These are phyloP conservation scores for Aspergillus biplanus DNA, from an alignment of 495 filamentous ascomycete genomes.

Conservation along the genomic window DNA sequence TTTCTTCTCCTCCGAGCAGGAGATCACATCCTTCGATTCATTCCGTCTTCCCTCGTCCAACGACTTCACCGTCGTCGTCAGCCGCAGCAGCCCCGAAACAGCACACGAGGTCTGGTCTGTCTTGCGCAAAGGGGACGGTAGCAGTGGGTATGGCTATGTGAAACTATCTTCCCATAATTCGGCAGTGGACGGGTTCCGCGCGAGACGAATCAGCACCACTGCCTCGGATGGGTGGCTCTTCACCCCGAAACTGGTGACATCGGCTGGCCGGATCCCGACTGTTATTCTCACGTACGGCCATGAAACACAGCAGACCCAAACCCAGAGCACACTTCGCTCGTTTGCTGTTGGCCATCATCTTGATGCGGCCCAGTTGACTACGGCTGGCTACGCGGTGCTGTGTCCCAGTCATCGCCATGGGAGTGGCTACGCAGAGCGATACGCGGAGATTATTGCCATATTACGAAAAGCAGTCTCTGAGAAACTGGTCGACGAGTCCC, in stretches of 20 bases:
- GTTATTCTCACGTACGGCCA: conserved; percentile 4
- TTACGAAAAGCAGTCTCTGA: conserved; percentile 6
- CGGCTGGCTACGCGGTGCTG: conserved; percentile 7
- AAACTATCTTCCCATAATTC: conserved; percentile 14
- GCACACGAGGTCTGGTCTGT: conserved; percentile 14
- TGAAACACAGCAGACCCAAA: not conserved
- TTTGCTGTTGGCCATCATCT: conserved; percentile 9
- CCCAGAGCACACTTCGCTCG: not conserved
- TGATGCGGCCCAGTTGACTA: conserved; percentile 10
- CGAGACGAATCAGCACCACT: conserved; percentile 1
- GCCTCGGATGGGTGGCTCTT: conserved; percentile 11
- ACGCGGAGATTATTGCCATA: conserved; percentile 2
- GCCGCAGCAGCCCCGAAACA: conserved; percentile 6
- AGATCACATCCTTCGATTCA: conserved; percentile 12
- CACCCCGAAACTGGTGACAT: not conserved
- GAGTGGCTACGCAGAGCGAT: not conserved
- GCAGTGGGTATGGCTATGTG: not conserved
- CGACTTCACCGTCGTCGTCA: conserved; percentile 10
- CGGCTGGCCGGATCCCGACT: not conserved
- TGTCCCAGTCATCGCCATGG: not conserved
- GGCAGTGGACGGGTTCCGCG: conserved; percentile 11
- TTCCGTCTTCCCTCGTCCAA: not conserved
- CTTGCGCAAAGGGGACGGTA: not conserved
- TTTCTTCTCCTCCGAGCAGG: conserved; percentile 11
- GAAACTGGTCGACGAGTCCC: conserved; percentile 13